Conservation (phyloP, 2,329 filamentous ascomycete species). For the Amauroascus verrucosus region DNA sequence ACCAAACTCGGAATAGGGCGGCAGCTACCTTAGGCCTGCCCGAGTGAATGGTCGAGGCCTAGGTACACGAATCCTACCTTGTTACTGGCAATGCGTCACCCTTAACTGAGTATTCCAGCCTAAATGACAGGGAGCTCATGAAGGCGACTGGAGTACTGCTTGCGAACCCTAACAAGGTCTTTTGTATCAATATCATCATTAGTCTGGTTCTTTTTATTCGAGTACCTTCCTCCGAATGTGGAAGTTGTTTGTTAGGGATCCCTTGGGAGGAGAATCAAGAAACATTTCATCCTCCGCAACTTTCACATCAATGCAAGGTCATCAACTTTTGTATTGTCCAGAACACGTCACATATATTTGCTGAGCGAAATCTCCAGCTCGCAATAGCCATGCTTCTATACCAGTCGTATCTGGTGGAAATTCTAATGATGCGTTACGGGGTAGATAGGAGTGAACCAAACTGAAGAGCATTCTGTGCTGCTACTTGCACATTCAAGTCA, state of each 20-base stretch:
- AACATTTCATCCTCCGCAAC: background rate
- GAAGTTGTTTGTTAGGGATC: background rate
- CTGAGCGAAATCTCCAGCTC: background rate
- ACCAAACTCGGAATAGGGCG: no score
- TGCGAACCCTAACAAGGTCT: background rate
- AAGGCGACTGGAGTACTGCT: background rate
- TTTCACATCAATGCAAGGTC: background rate
- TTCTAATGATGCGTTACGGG: no score
- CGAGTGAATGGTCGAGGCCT: no score
- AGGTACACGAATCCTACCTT: background rate
- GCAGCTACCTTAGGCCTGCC: no score
- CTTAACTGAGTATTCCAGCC: background rate
- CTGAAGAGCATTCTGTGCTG: no score
- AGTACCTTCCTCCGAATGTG: background rate
- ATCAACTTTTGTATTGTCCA: background rate
- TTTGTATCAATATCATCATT: background rate
- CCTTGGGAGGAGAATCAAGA: background rate
- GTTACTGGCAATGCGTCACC: slow-evolving; percentile 1
- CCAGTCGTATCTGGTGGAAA: no score
- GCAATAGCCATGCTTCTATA: no score
- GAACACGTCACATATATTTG: background rate
- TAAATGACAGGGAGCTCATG: background rate
- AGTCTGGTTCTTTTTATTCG: background rate
- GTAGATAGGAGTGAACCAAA: no score
- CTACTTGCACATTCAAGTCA: no score